Conservation (phyloP, 2,329 filamentous ascomycete species). For the Teratosphaeria nubilosa region DNA sequence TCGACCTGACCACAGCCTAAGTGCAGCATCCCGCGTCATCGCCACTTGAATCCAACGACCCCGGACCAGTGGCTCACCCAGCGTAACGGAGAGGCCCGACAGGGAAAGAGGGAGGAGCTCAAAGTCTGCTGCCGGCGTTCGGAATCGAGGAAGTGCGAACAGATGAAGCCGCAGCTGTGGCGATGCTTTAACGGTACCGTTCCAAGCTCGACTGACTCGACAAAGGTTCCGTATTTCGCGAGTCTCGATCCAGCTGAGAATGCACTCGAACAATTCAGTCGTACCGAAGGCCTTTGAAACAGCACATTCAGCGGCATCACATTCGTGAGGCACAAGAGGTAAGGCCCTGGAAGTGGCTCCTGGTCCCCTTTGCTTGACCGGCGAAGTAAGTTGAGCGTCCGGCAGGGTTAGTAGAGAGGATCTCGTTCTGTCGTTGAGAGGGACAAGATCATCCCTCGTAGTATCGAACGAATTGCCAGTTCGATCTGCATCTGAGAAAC, state of each 20-base stretch:
- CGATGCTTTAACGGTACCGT: constrained; percentile 9
- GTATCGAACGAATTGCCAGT: neutral
- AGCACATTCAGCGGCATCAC: constrained; percentile 9
- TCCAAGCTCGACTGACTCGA: constrained; percentile 11
- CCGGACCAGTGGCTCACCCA: constrained; percentile 11
- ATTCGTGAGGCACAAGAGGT: constrained; percentile 4
- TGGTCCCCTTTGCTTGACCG: neutral
- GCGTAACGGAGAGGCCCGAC: constrained; percentile 14
- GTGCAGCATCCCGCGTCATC: constrained; percentile 13
- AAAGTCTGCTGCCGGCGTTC: constrained; percentile 10
- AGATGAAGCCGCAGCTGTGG: constrained; percentile 15
- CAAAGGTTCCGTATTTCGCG: constrained; percentile 10
- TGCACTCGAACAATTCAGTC: constrained; percentile 16
- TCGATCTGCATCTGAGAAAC: constrained; percentile 3
- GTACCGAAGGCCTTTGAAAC: constrained; percentile 13
- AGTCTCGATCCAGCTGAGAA: constrained; percentile 13
- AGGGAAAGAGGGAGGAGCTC: constrained; percentile 13
- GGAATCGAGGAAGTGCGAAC: constrained; percentile 15
- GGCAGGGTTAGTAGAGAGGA: neutral
- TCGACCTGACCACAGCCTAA: constrained; percentile 2
- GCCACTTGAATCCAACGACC: constrained; percentile 18
- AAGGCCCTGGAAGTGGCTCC: neutral
- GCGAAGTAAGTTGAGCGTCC: neutral
- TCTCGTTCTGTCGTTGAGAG: neutral
- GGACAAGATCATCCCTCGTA: neutral